These are phyloP conservation scores for Pseudonitzschia multiseries DNA, from an alignment of 108 stramenopile genomes.

Conservation along the genomic window DNA sequence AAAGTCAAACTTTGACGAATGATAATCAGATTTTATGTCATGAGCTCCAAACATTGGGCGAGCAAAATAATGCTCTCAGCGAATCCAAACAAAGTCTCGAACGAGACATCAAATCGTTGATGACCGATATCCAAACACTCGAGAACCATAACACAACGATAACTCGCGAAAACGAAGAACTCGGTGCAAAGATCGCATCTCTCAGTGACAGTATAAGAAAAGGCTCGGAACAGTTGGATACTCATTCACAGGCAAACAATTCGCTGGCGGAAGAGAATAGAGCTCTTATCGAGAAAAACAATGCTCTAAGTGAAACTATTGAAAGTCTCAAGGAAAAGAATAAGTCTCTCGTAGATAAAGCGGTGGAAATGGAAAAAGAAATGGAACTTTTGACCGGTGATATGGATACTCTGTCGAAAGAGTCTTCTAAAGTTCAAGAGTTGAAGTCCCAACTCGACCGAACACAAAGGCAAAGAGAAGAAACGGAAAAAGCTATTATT, in stretches of 20 bases:
- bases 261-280: conserved; percentile 9
- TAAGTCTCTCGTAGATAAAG: not conserved
- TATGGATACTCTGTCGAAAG: conserved; percentile 35
- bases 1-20: conserved; percentile 1
- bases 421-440: conserved; percentile 19
- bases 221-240: not conserved
- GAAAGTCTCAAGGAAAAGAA: conserved; percentile 15
- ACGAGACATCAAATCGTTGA: not conserved
- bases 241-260: conserved; percentile 10
- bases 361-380: conserved; percentile 30
- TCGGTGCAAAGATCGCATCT: not conserved
- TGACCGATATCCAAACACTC: not conserved
- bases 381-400: conserved; percentile 42
- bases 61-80: conserved; percentile 1
- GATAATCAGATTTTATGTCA: conserved; percentile 14
- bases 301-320: not conserved
- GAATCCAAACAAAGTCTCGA: not conserved
- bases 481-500: conserved; percentile 49
- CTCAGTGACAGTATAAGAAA: not conserved
- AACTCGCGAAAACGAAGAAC: not conserved
- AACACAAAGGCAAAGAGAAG: conserved; percentile 49
- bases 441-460: conserved; percentile 48
- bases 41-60: conserved; percentile 8
- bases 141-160: not conserved
- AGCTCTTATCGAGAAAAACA: not conserved